Base-by-base conservation (phyloP, 1,284 basidiomycete species). In the Marasmius sp. region DNA sequence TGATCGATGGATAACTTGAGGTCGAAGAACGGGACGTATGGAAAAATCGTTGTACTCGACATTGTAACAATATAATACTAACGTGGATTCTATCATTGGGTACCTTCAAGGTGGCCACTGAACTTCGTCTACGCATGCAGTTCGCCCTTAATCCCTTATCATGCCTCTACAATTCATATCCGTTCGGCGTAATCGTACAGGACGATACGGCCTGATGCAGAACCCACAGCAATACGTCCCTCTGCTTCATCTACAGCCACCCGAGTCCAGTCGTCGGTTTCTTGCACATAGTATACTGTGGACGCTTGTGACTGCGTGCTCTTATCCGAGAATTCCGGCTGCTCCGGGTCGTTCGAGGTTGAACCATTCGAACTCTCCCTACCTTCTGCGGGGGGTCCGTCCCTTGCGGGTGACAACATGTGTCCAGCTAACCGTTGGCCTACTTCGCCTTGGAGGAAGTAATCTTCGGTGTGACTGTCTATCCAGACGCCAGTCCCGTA, bases 401-500 rank as follows among this genome's bases (percentile, higher is more conserved):
- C 20, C 60, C 50, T 20, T 12, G 57, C 55, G 18, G 68, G 64
- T 43, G 80, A 67, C 41, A 81, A 68, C 60, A 68, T 68, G 52
- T 41, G 48, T 10, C 81, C 85, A 0, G 84, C 86, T 37, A 88
- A 69, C 43, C 87, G 78, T 70, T 89, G 87, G 0, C 86, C 86
- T 10, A 70, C 75, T 55, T 84, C 82, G 37, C 76, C 78, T 27
- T 78, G 78, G 8, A 72, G 74, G 61, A 76, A 74, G 67, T 79
- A 77, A 58, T 82, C 81, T 58, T 84, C 81, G 0, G 82, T 80
- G 54, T 87, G 82, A 57, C 77, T 84, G 66, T 90, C 88, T 41
- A 87, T 73, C 84, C 86, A 90, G 14, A 90, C 65, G 5, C 82
- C 82, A 3, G 85, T 87, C 2, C 88, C 88, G 65, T 82, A 81